These are phyloP conservation scores for Pseudogymnoascus sp. DNA, from an alignment of 2,329 filamentous ascomycete genomes.

Conservation along the genomic window DNA sequence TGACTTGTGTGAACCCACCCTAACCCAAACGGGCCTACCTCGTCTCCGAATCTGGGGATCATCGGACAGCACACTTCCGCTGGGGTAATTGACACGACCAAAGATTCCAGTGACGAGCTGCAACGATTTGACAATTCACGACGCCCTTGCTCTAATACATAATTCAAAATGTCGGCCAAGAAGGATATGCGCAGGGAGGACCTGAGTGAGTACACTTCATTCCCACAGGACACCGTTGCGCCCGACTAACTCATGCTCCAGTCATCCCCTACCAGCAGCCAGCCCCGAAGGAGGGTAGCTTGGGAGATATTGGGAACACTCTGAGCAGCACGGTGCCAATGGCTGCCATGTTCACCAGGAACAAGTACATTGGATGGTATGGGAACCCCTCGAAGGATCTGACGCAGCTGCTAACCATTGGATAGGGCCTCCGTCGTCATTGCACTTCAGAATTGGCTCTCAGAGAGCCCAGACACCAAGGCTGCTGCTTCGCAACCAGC, in stretches of 20 bases:
- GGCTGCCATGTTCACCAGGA: slow-evolving; percentile 91
- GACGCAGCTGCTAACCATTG: neutral
- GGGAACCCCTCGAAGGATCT: slow-evolving; percentile 18
- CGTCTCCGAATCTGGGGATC: slow-evolving; percentile 24
- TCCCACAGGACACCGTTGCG: slow-evolving; percentile 15
- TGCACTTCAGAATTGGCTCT: slow-evolving; percentile 68
- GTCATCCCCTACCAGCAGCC: slow-evolving; percentile 86
- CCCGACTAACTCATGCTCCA: slow-evolving; percentile 32
- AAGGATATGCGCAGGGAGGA: slow-evolving; percentile 72
- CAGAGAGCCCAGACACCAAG: slow-evolving; percentile 61
- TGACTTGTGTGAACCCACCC: neutral
- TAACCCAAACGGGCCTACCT: neutral
- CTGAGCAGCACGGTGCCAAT: slow-evolving; percentile 78
- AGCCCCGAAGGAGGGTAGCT: slow-evolving; percentile 52
- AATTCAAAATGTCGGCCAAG: slow-evolving; percentile 51
- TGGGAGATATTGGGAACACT: slow-evolving; percentile 62
- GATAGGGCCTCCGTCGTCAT: slow-evolving; percentile 65
- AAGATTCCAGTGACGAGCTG: neutral
- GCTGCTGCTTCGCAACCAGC: slow-evolving; percentile 61
- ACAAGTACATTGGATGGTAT: slow-evolving; percentile 68
- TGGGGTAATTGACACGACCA: neutral
- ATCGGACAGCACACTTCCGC: slow-evolving; percentile 20
- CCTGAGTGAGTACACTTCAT: slow-evolving; percentile 52
- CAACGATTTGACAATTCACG: neutral
- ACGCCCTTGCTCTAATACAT: neutral